Percentiles rank a stretch among this genome's conserved stretches.
These are phyloP conservation scores for Penicillium steckii DNA, from an alignment of 495 filamentous ascomycete genomes.

Conservation along the genomic window DNA sequence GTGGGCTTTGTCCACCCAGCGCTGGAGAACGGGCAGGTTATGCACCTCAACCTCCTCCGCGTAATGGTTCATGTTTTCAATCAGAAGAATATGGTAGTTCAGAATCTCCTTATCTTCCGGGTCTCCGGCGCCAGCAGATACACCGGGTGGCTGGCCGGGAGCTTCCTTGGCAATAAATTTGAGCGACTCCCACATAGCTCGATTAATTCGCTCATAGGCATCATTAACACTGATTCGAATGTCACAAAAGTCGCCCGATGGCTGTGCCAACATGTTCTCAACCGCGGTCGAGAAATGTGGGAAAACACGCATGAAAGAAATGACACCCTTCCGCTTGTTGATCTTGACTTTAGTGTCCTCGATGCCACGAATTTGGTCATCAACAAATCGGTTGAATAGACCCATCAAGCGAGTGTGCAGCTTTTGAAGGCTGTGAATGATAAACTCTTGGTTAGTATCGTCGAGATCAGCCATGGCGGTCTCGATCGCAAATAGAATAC, in stretches of 20 bases:
- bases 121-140: slow-evolving; percentile 58
- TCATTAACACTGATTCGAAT: slow-evolving; percentile 78
- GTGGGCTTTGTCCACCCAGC: slow-evolving; percentile 74
- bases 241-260: slow-evolving; percentile 54
- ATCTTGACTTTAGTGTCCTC: slow-evolving; percentile 99
- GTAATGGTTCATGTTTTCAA: slow-evolving; percentile 99
- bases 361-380: slow-evolving; percentile 91
- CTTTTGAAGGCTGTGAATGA: slow-evolving; percentile 75
- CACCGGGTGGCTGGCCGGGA: slow-evolving; percentile 55
- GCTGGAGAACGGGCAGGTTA: slow-evolving; percentile 68
- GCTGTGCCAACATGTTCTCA: slow-evolving; percentile 72
- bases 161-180: slow-evolving; percentile 95
- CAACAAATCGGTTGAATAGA: slow-evolving; percentile 84
- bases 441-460: slow-evolving; percentile 89
- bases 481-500: slow-evolving; percentile 78
- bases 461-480: slow-evolving; percentile 71
- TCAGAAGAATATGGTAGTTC: slow-evolving; percentile 94
- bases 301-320: slow-evolving; percentile 90
- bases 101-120: slow-evolving; percentile 92
- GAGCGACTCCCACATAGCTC: slow-evolving; percentile 93
- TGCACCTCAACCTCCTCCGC: slow-evolving; percentile 84
- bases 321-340: slow-evolving; percentile 96
- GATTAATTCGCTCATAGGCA: slow-evolving; percentile 85
- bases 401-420: slow-evolving; percentile 71
- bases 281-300: slow-evolving; percentile 77